These are phyloP conservation scores for Apophysomyces ossiformis DNA, from an alignment of 371 early-diverging fungal genomes.

Conservation along the genomic window DNA sequence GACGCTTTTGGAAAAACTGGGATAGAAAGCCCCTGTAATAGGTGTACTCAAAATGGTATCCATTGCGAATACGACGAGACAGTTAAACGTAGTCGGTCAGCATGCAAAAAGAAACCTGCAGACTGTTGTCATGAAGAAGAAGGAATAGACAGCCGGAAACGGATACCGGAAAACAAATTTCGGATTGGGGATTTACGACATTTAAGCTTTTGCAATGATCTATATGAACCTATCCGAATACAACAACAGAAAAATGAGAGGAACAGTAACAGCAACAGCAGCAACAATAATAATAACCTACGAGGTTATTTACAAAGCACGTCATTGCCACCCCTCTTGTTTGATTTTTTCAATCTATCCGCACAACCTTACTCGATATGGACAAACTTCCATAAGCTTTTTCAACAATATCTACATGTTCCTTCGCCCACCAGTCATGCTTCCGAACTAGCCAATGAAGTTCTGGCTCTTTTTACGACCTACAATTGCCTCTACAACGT, in stretches of 20 bases:
- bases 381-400: constrained; percentile 21
- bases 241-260: constrained; percentile 10
- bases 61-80: constrained; percentile 14
- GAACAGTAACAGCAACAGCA: constrained; percentile 8
- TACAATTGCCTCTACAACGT: constrained; percentile 41
- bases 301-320: constrained; percentile 16
- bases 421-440: not conserved
- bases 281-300: not conserved
- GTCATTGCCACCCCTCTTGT: constrained; percentile 35
- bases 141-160: constrained; percentile 5
- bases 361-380: constrained; percentile 34
- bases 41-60: constrained; percentile 19
- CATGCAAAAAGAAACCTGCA: constrained; percentile 1
- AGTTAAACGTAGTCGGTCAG: constrained; percentile 11
- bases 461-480: constrained; percentile 19
- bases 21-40: constrained; percentile 26
- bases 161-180: constrained; percentile 1
- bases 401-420: constrained; percentile 9
- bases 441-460: constrained; percentile 20
- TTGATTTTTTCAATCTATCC: constrained; percentile 39
- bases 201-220: constrained; percentile 24
- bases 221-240: constrained; percentile 27
- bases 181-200: constrained; percentile 15
- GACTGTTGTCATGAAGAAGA: constrained; percentile 11
- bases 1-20: not conserved